Evolutionary conservation across 2,329 filamentous ascomycete genomes (phyloP).

Genomic region (Epichloe festucae): DNA sequence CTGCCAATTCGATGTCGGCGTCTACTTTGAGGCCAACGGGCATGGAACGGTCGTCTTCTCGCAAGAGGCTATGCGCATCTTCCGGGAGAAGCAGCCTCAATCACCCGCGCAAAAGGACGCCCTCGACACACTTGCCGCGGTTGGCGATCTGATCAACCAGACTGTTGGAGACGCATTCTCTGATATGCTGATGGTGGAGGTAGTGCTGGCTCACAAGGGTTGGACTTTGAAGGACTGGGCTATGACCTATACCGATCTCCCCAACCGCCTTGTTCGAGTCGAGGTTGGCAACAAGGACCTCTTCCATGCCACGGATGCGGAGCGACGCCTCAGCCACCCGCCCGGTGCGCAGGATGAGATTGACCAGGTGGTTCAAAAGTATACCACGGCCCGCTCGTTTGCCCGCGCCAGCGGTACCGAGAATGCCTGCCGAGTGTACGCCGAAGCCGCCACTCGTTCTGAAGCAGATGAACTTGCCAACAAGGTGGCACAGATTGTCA

Average conservation of each 20-base stretch:
- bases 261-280: conserved; percentile 88
- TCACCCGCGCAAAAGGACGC: conserved; percentile 88
- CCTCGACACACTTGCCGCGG: conserved; percentile 68
- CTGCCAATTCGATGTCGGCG: conserved; percentile 83
- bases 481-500: conserved; percentile 66
- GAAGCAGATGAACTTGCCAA: conserved; percentile 86
- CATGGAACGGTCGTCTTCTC: conserved; percentile 96
- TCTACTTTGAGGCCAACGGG: conserved; percentile 98
- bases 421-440: conserved; percentile 91
- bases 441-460: conserved; percentile 76
- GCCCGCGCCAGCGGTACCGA: conserved; percentile 90
- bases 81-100: conserved; percentile 69
- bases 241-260: conserved; percentile 82
- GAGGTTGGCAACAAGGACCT: conserved; percentile 78
- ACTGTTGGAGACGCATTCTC: conserved; percentile 93
- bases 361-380: conserved; percentile 78
- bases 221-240: conserved; percentile 90
- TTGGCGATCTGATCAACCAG: conserved; percentile 92
- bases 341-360: conserved; percentile 72
- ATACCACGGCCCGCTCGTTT: conserved; percentile 79
- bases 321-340: conserved; percentile 73
- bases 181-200: conserved; percentile 90
- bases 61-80: conserved; percentile 63
- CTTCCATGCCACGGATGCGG: conserved; percentile 86
- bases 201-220: conserved; percentile 86